Conservation (phyloP, 176 grass and related monocot species). For the Lolium perenne region DNA sequence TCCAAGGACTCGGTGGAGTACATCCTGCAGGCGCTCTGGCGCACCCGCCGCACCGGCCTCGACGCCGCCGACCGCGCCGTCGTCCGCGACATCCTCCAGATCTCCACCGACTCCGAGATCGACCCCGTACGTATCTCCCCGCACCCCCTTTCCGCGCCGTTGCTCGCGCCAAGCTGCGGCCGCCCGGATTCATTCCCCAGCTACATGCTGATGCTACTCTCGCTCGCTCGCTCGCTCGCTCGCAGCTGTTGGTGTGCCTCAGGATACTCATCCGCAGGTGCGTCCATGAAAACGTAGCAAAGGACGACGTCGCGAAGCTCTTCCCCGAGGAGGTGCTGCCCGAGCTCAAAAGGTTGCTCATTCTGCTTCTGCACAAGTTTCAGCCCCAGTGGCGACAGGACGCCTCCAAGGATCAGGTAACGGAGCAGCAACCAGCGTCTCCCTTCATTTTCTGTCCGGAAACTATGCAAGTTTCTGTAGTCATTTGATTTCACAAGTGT, state of each 20-base stretch:
- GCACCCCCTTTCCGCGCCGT: background rate
- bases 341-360: constrained; percentile 80
- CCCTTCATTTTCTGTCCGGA: no score
- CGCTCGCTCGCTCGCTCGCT: background rate
- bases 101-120: constrained; percentile 72
- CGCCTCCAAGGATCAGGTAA: constrained; percentile 71
- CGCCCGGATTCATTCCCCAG: no score
- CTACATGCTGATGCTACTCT: background rate
- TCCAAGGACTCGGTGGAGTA: constrained; percentile 96
- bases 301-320: constrained; percentile 72
- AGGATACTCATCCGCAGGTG: constrained; percentile 74
- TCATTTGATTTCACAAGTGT: background rate
- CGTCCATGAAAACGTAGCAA: constrained; percentile 59
- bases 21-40: constrained; percentile 92
- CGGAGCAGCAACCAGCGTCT: background rate
- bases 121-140: constrained; percentile 55
- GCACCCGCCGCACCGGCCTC: constrained; percentile 86
- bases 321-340: constrained; percentile 71
- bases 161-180: background rate
- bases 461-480: background rate
- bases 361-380: constrained; percentile 91
- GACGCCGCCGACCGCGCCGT: constrained; percentile 85
- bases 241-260: constrained; percentile 86
- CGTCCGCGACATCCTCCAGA: constrained; percentile 74
- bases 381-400: constrained; percentile 81